Base-by-base conservation (phyloP, 1,284 basidiomycete genomes). In the Marasmius fiardii region DNA sequence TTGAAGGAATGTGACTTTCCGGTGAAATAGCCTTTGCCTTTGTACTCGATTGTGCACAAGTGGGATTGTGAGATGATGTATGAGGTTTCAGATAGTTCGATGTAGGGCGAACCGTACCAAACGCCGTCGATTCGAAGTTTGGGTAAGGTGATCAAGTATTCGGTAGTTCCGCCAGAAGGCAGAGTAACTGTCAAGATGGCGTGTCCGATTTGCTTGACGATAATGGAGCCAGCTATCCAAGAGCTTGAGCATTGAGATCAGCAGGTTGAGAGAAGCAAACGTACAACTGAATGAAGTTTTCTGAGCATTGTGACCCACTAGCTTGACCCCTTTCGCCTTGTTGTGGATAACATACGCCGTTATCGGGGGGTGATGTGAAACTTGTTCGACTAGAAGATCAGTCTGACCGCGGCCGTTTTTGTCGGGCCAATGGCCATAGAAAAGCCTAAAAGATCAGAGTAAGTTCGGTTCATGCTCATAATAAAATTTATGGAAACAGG, bases 151-250 rank as follows among this genome's bases (percentile, higher is more conserved):
- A 99, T 92, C 54, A 98, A 77, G 75, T 92, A 98, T 59, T 87
- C 80, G 67, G 93, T 90, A 58, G 78, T 75, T 33, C 65, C 67
- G 2, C 85, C 85, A 10, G 75, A 74, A 3, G 84, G 76, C 21
- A 86, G 74, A 55, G 80, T 74, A 55, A 97, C 79, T 12, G 84
- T 90, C 43, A 99, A 76, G 28, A 91, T 73, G 5, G 95, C 95
- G 66, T 99, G 96, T 5, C 96, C 96, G 61, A 98, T 90, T 73
- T 99, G 96, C 74, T 93, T 95, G 53, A 99, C 96, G 73, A 85
- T 87, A 61, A 90, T 88, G 53, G 82, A 82, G 26, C 85, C 86
- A 58, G 74, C 83, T 85, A 62, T 26, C 10, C 28, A 48, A 37
- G 43, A 44, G 24, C 6, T 20, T 44, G n/a, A 31, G 31, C 37